phyloP scores from a whole-genome alignment of 805 yeast species.

The Lachancea mirantina region DNA sequence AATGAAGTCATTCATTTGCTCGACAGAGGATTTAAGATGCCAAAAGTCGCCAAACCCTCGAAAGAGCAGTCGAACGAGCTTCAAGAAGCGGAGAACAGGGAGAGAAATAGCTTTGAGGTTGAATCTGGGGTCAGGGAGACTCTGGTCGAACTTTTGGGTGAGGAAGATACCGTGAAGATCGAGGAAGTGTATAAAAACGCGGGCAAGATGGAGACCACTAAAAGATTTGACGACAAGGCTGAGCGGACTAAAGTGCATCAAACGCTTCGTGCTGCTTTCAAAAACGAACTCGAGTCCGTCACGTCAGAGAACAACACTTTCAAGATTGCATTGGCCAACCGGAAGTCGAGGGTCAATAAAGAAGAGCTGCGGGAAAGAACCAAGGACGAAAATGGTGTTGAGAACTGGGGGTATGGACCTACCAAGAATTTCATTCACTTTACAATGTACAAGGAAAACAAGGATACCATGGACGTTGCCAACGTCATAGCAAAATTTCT shows the following conservation, averaged over 20 bases:
- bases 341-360: slow-evolving; percentile 34
- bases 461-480: slow-evolving; percentile 96
- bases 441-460: slow-evolving; percentile 84
- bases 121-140: slow-evolving; percentile 40
- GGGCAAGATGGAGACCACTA: slow-evolving; percentile 48
- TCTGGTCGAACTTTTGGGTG: slow-evolving; percentile 51
- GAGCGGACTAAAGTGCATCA: slow-evolving; percentile 76
- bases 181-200: slow-evolving; percentile 50
- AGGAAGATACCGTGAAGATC: slow-evolving; percentile 49
- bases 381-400: slow-evolving; percentile 42
- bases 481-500: slow-evolving; percentile 63
- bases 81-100: slow-evolving; percentile 25
- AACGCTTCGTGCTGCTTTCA: slow-evolving; percentile 64
- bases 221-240: slow-evolving; percentile 56
- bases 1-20: slow-evolving; percentile 68
- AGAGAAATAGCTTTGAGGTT: slow-evolving; percentile 35
- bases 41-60: slow-evolving; percentile 41
- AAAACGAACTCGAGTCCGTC: slow-evolving; percentile 66
- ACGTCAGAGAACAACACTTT: slow-evolving; percentile 67
- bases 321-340: slow-evolving; percentile 49
- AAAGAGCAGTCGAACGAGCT: slow-evolving; percentile 34
- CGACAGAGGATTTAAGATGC: slow-evolving; percentile 64
- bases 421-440: slow-evolving; percentile 64
- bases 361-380: slow-evolving; percentile 32
- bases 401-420: slow-evolving; percentile 70